A percentile compares a stretch with the other conserved stretches of the same genome.
Conservation (phyloP, 306 rosid genomes). For the Cucurbita argyrosperma region DNA sequence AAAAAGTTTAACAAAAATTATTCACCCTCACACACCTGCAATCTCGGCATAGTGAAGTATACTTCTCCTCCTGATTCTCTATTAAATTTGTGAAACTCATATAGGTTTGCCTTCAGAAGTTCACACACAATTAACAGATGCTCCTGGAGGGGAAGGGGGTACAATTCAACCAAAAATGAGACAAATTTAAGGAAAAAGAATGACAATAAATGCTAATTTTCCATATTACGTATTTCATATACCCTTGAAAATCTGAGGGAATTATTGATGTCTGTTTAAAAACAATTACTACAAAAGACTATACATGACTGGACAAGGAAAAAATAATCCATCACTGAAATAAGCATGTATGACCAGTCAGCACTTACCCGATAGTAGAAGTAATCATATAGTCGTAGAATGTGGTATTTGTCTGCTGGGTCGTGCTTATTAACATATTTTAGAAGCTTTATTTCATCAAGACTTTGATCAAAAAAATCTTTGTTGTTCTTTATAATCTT, state of each 20-base stretch:
- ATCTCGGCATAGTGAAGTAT: constrained; percentile 96
- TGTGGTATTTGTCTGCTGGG: constrained; percentile 88
- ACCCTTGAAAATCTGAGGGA: neutral
- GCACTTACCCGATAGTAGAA: constrained; percentile 87
- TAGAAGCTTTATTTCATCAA: constrained; percentile 98
- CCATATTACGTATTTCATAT: neutral
- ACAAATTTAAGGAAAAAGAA: neutral
- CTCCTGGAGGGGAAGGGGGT: constrained; percentile 39
- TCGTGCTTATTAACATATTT: constrained; percentile 95
- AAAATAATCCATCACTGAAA: neutral
- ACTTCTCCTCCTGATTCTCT: constrained; percentile 99
- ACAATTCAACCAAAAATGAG: neutral
- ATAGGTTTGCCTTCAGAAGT: constrained; percentile 92
- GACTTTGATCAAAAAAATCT: constrained; percentile 98
- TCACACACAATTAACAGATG: constrained; percentile 94
- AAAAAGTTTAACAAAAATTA: constrained; percentile 4
- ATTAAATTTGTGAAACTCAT: constrained; percentile 90
- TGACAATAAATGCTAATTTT: neutral
- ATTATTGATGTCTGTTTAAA: neutral
- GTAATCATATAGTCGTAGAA: constrained; percentile 91
- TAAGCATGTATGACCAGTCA: neutral
- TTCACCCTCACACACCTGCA: constrained; percentile 58
- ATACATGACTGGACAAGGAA: neutral
- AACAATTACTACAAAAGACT: neutral
- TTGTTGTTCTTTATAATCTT: constrained; percentile 99